Base-by-base conservation (phyloP, 1,284 basidiomycete species). In the Boletus semigastroideus region DNA sequence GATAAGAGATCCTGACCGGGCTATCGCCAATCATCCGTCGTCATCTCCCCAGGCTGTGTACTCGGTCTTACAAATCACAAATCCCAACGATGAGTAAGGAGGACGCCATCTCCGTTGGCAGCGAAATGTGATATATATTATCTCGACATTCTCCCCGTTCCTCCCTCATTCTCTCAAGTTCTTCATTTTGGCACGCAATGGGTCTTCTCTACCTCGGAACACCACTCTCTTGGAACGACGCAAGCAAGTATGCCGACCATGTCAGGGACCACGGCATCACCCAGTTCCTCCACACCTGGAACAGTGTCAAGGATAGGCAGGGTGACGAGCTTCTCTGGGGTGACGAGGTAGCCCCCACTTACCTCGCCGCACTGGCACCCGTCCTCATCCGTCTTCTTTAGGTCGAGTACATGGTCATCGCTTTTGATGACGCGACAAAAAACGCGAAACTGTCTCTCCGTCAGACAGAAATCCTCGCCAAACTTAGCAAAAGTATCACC, bases 321-420 rank as follows among this genome's bases (percentile, higher is more conserved):
- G 94, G 94, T 11, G 95, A 99, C 65, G 87, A 90, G 55, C 75
- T 99, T 44, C 81, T 98, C n/a, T 99, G 97, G 97, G 97, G 97
- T 28, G 97, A 99, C 66, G 97, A 99, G 86, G 94, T 94, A 64
- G 53, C 71, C 7, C 33, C 40, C 19, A 19, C 17, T 14, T 44
- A n/a, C 25, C 49, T 36, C 56, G 52, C 12, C 17, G 11, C 19
- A 7, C 27, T 19, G 10, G 17, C 25, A 17, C 19, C 34, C 25
- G 9, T 17, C n/a, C 51, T 59, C 40, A 63, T 28, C 4, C 20
- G 20, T 17, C 27, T 41, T 34, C 45, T 43, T 41, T 60, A 95
- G 94, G 81, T 99, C 65, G 97, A 99, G 70, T 98, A 98, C 71
- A 92, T 99, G 85, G 91, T 99, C 57, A 80, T 98, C 50, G 79